These are phyloP conservation scores for Paxillus involutus DNA, from an alignment of 768 basidiomycete genomes.

Conservation along the genomic window DNA sequence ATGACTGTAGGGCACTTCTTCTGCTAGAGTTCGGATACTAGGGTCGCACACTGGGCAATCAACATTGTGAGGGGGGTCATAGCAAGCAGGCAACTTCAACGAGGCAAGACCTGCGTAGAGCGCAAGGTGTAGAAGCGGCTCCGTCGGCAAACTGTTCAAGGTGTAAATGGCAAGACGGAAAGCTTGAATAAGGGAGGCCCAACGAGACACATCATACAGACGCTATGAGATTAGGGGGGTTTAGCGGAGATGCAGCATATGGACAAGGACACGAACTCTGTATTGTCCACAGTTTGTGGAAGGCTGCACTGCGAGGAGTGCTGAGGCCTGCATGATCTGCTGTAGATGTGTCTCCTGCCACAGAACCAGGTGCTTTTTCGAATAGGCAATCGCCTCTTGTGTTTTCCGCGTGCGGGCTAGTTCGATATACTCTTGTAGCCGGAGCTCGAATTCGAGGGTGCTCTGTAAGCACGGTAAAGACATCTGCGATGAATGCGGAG, in stretches of 20 bases:
- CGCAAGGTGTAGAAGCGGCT: conserved; percentile 83
- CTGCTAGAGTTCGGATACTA: conserved; percentile 72
- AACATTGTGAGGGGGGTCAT: conserved; percentile 64
- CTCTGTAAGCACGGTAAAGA: conserved; percentile 51
- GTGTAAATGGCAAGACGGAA: conserved; percentile 88
- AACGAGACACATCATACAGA: conserved; percentile 79
- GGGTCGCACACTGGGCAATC: conserved; percentile 92
- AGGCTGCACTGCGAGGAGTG: conserved; percentile 72
- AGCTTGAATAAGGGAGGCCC: conserved; percentile 69
- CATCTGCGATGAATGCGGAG: conserved; percentile 9
- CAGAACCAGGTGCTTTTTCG: conserved; percentile 71
- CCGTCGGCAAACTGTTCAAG: conserved; percentile 83
- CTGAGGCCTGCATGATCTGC: conserved; percentile 77
- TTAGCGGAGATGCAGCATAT: neutral
- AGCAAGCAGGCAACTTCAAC: conserved; percentile 87
- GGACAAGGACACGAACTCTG: conserved; percentile 50
- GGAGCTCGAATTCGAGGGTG: conserved; percentile 93
- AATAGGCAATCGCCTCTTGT: conserved; percentile 81
- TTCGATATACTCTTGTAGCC: conserved; percentile 96
- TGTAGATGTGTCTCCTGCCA: conserved; percentile 82
- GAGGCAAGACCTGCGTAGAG: conserved; percentile 91
- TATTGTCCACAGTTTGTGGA: conserved; percentile 76
- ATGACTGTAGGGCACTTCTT: conserved; percentile 88
- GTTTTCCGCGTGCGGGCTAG: conserved; percentile 67
- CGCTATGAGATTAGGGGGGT: conserved; percentile 48